Conservation (phyloP, 2,329 filamentous ascomycete species). For the Juglanconis juglandina region DNA sequence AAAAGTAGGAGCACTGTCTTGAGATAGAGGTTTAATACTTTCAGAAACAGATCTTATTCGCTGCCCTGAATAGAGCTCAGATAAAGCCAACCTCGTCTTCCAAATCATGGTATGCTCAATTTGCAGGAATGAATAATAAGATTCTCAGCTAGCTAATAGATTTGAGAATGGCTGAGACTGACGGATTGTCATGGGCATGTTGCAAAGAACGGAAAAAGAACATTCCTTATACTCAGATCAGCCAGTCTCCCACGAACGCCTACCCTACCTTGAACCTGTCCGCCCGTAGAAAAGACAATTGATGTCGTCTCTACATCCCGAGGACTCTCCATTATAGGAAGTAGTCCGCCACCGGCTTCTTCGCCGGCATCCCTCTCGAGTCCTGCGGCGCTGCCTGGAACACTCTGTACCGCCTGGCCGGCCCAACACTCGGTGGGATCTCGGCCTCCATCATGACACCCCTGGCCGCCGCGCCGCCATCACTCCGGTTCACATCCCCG, state of each 20-base stretch:
- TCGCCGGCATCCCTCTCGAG: slow-evolving; percentile 93
- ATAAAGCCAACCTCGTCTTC: too few species aligned
- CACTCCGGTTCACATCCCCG: slow-evolving; percentile 63
- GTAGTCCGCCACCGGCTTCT: slow-evolving; percentile 97
- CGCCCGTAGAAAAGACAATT: slow-evolving; percentile 1
- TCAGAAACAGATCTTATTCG: too few species aligned
- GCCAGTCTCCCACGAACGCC: slow-evolving; percentile 6
- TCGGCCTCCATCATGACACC: slow-evolving; percentile 49
- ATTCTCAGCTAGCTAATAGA: too few species aligned
- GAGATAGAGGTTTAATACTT: too few species aligned
- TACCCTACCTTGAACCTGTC: slow-evolving; percentile 21
- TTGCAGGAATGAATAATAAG: too few species aligned
- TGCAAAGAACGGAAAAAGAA: not conserved
- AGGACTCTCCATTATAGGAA: slow-evolving; percentile 58
- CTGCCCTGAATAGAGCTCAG: too few species aligned
- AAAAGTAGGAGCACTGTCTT: too few species aligned
- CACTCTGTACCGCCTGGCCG: slow-evolving; percentile 85
- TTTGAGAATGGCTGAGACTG: too few species aligned
- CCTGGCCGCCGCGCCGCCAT: slow-evolving; percentile 39
- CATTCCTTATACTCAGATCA: not conserved
- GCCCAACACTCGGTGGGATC: slow-evolving; percentile 54
- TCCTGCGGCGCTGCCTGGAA: slow-evolving; percentile 97
- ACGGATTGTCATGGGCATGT: not conserved
- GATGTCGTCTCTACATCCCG: not conserved
- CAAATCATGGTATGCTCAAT: too few species aligned